A percentile compares a stretch with the other conserved stretches of the same genome.
Evolutionary conservation across 306 rosid genomes (phyloP).

Genomic region (Medicago truncatula): MtrunA17r5.0-ANR NC_053049.1:36513001-36513500

Average conservation of each 20-base stretch:
- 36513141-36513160: slow-evolving; percentile 9
- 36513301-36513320: slow-evolving; percentile 4
- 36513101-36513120: slow-evolving; percentile 17
- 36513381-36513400: slow-evolving; percentile 9
- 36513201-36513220: slow-evolving; percentile 99
- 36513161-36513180: slow-evolving; percentile 94
- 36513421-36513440: background rate
- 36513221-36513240: slow-evolving; percentile 95
- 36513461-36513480: background rate
- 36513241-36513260: slow-evolving; percentile 97
- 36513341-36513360: background rate
- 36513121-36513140: slow-evolving; percentile 25
- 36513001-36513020: slow-evolving; percentile 17
- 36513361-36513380: slow-evolving; percentile 7
- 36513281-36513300: slow-evolving; percentile 2
- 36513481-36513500: slow-evolving; percentile 6
- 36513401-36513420: slow-evolving; percentile 20
- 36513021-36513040: slow-evolving; percentile 10
- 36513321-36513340: background rate
- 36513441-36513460: background rate
- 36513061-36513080: slow-evolving; percentile 16
- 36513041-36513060: background rate
- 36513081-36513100: slow-evolving; percentile 12
- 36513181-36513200: slow-evolving; percentile 82
- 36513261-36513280: slow-evolving; percentile 45